Base-by-base conservation (phyloP, 2,329 filamentous ascomycete genomes). In the Phialemoniopsis sp. region DNA sequence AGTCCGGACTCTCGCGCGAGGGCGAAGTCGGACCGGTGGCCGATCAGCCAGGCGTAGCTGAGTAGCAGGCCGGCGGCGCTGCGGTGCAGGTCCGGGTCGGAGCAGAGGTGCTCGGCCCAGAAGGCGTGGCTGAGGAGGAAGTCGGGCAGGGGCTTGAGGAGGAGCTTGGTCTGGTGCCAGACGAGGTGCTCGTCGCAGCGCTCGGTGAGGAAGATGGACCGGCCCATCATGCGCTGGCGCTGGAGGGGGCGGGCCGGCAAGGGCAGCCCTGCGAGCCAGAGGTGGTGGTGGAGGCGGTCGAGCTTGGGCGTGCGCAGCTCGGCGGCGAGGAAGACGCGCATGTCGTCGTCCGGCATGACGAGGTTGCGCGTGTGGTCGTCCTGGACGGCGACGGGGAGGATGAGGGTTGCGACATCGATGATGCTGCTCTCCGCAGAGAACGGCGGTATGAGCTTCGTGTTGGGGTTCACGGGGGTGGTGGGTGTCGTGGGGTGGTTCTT, bases 221-320 rank as follows among this genome's bases (percentile, higher is more conserved):
- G 29, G 4, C 19, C 15, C 21, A 32, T 37, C 29, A 37, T 18
- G 3, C 13, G 29, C 34, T 41, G 39, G 29, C 26, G 17, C 34
- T 41, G 34, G 14, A 41, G 29, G n/a, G 39, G 39, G 26, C 33
- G 21, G 6, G 21, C 21, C 4, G 50, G 47, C 13, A 46, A 31
- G 8, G 49, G 48, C 3, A 47, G 44, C 7, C 50, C 50, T 9
- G 47, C 47, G 18, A 48, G 43, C 48, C 46, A 50, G n/a, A 54
- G 44, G 16, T 46, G 41, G 9, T 40, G 12, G 33, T 45, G 37
- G 5, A 52, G 36, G 13, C 34, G 36, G 8, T 50, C 34, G 4
- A 52, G 46, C 21, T 42, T 46, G 2, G 32, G 39, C 3, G 47
- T 48, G 15, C 37, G 36, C 4, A 51, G 37, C 13, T 50, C 48